phyloP scores from a whole-genome alignment of 169 alveolate species.

The Eimeria sp. region DNA sequence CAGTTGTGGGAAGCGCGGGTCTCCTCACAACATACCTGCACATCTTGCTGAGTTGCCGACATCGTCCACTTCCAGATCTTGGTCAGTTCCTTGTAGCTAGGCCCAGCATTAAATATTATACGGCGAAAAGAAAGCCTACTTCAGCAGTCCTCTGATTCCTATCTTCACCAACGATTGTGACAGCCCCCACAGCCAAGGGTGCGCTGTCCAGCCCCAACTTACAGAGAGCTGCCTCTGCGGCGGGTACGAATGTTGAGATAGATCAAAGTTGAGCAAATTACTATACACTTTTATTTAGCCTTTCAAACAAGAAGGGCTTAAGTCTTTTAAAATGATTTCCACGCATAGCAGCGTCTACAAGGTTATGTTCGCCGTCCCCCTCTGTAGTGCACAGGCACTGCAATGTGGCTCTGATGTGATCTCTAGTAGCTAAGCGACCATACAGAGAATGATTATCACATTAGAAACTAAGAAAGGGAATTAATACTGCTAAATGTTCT shows the following conservation, averaged over 20 bases:
- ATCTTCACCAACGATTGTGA: not conserved
- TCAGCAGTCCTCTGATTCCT: not conserved
- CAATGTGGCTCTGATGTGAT: too few species aligned
- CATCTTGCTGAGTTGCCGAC: slow-evolving; percentile 77
- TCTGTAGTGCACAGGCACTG: not conserved
- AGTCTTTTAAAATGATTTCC: not conserved
- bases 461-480: too few species aligned
- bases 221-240: not conserved
- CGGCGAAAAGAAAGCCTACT: not conserved
- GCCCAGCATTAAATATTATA: slow-evolving; percentile 15
- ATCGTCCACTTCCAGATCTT: slow-evolving; percentile 45
- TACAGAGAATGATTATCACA: too few species aligned
- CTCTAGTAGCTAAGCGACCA: too few species aligned
- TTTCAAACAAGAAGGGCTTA: not conserved
- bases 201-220: slow-evolving; percentile 65
- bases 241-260: not conserved
- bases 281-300: not conserved
- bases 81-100: slow-evolving; percentile 32
- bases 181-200: slow-evolving; percentile 75
- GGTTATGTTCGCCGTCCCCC: not conserved
- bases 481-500: too few species aligned
- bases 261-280: too few species aligned
- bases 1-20: not conserved
- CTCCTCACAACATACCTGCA: slow-evolving; percentile 34
- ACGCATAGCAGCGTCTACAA: not conserved